Conservation (phyloP, 768 basidiomycete genomes). For the Serendipita sp. region DNA sequence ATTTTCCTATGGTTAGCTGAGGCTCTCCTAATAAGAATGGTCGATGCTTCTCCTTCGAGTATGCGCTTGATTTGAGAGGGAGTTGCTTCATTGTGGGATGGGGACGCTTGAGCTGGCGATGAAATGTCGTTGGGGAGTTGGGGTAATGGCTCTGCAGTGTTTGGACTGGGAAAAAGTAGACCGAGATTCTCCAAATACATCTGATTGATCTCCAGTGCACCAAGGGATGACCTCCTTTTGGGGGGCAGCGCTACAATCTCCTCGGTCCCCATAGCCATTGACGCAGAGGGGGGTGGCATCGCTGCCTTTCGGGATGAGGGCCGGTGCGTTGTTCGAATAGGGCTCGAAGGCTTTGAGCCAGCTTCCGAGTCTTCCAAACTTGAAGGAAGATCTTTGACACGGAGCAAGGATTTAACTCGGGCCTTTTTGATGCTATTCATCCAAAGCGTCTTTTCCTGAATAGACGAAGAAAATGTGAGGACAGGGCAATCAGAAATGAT, state of each 20-base stretch:
- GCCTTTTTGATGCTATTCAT: slow-evolving; percentile 47
- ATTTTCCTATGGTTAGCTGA: slow-evolving; percentile 48
- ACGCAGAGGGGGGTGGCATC: neutral
- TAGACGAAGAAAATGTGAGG: neutral
- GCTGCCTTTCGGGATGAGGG: neutral
- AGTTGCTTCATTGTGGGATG: slow-evolving; percentile 4
- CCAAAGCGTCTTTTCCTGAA: slow-evolving; percentile 80
- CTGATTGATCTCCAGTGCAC: neutral
- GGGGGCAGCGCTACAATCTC: neutral
- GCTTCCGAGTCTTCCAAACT: slow-evolving; percentile 35
- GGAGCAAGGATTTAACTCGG: slow-evolving; percentile 26
- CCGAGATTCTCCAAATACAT: neutral
- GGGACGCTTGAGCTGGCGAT: neutral
- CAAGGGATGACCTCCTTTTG: neutral
- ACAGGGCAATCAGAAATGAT: neutral
- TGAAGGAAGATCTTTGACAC: slow-evolving; percentile 46
- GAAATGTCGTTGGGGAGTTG: neutral
- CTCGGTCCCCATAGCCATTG: neutral
- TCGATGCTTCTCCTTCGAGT: slow-evolving; percentile 29
- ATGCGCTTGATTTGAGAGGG: slow-evolving; percentile 4
- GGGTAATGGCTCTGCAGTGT: neutral
- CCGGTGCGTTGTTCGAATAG: neutral
- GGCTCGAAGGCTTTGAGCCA: neutral
- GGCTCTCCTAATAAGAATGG: slow-evolving; percentile 51
- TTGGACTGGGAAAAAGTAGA: neutral